Conservation (phyloP, 768 basidiomycete species). For the Suillus hirtellus region DNA sequence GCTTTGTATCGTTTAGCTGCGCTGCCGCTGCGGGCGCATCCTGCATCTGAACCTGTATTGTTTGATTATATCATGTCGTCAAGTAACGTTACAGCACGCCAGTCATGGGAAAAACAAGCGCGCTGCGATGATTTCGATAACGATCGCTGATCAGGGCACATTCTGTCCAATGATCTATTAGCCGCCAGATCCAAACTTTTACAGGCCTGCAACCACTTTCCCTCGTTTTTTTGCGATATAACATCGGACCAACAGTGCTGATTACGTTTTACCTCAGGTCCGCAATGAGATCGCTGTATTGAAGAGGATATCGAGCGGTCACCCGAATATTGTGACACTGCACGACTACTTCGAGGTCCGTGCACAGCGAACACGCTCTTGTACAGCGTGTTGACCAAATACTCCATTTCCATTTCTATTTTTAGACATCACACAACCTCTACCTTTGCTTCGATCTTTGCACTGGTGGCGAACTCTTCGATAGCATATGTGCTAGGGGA, state of each 20-base stretch:
- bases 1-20: background rate
- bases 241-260: slow-evolving; percentile 13
- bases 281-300: slow-evolving; percentile 96
- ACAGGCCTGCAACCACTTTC: background rate
- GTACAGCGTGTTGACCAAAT: slow-evolving; percentile 4
- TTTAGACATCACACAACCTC: slow-evolving; percentile 84
- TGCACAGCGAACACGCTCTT: slow-evolving; percentile 10
- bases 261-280: slow-evolving; percentile 52
- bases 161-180: background rate
- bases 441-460: slow-evolving; percentile 96
- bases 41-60: background rate
- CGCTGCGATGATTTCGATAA: slow-evolving; percentile 14
- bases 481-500: slow-evolving; percentile 96
- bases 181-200: background rate
- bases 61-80: background rate
- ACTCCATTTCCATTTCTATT: slow-evolving; percentile 1
- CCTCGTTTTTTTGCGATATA: slow-evolving; percentile 20
- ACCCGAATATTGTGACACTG: slow-evolving; percentile 88
- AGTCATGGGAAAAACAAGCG: slow-evolving; percentile 10
- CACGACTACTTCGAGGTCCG: slow-evolving; percentile 94
- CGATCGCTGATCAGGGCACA: slow-evolving; percentile 19
- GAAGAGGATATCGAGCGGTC: slow-evolving; percentile 89
- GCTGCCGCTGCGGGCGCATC: background rate
- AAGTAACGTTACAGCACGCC: slow-evolving; percentile 6
- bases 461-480: slow-evolving; percentile 97